A percentile compares a stretch with the other conserved stretches of the same genome.
Evolutionary conservation across 1,284 basidiomycete genomes (phyloP).

Genomic region (Abortiporus biennis): DNA sequence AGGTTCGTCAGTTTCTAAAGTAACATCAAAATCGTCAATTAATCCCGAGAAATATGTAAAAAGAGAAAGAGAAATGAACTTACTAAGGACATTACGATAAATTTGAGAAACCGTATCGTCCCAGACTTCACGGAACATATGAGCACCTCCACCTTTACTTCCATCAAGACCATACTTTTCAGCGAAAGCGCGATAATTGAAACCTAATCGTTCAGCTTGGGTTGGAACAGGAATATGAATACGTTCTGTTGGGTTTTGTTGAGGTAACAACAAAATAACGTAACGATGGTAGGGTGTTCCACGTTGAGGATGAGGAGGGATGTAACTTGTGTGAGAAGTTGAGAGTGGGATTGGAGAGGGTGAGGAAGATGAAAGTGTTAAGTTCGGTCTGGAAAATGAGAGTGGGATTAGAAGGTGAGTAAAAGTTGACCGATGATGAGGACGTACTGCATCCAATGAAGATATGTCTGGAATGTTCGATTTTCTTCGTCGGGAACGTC

Average conservation of each 20-base stretch:
- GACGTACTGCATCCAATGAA: constrained; percentile 85
- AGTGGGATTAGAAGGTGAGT: constrained; percentile 7
- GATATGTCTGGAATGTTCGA: constrained; percentile 62
- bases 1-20: constrained; percentile 55
- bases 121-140: constrained; percentile 86
- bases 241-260: constrained; percentile 34
- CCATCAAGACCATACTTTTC: constrained; percentile 47
- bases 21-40: no score
- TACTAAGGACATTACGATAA: constrained; percentile 64
- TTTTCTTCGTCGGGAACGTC: constrained; percentile 76
- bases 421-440: constrained; percentile 7
- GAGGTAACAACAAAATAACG: constrained; percentile 71
- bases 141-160: constrained; percentile 59
- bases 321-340: constrained; percentile 59
- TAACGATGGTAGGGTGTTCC: constrained; percentile 88
- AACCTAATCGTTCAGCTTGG: constrained; percentile 42
- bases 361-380: constrained; percentile 64
- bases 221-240: constrained; percentile 33
- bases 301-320: constrained; percentile 84
- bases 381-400: constrained; percentile 58
- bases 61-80: constrained; percentile 26
- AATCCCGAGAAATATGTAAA: constrained; percentile 8
- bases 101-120: constrained; percentile 59
- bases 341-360: constrained; percentile 33
- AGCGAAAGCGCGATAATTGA: constrained; percentile 64